Base-by-base conservation (phyloP, 1,284 basidiomycete genomes). In the Ceratobasidium theobromae region DNA sequence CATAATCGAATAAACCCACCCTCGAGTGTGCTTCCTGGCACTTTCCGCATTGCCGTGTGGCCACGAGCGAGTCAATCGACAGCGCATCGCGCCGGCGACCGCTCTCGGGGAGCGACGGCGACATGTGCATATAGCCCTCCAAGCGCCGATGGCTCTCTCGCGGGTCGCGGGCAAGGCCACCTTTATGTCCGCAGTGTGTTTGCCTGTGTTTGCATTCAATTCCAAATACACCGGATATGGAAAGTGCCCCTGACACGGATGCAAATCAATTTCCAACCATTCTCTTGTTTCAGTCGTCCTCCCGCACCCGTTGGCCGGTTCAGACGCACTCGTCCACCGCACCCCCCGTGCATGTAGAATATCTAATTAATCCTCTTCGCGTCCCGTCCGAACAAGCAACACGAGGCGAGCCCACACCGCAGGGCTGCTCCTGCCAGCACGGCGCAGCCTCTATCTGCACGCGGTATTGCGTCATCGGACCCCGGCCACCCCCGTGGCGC, bases 21-120 rank as follows among this genome's bases (percentile, higher is more conserved):
- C 45, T 14, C 23, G 45, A 33, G 4, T 60, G 57, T n/a, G 45
- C 43, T 23, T 60, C 57, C 32, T 60, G 57, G 45, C 57, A 60
- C 32, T 60, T 60, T 27, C 57, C 57, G 45, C 57, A 60, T 45
- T 48, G 43, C 35, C 57, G 57, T 28, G 45, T 33, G 30, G 45
- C 23, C 14, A 60, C 45, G 4, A 60, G 57, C 28, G 57, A 28
- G 35, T 60, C 57, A 32, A 60, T 60, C 27, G 43, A 48, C n/a
- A 60, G 57, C 32, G 57, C 57, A 18, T 46, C 57, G 43, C 57
- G 57, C 5, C 27, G 55, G 16, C 53, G 53, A 28, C 21, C 49
- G 25, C 33, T 9, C 11, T 14, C 30, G 33, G 53, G 32, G 30
- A 58, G 46, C 57, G 32, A 60, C 30, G 57, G 57, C 45, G 57